Base-by-base conservation (phyloP, 2,329 filamentous ascomycete genomes). In the Sporothrix variecibatus region DNA sequence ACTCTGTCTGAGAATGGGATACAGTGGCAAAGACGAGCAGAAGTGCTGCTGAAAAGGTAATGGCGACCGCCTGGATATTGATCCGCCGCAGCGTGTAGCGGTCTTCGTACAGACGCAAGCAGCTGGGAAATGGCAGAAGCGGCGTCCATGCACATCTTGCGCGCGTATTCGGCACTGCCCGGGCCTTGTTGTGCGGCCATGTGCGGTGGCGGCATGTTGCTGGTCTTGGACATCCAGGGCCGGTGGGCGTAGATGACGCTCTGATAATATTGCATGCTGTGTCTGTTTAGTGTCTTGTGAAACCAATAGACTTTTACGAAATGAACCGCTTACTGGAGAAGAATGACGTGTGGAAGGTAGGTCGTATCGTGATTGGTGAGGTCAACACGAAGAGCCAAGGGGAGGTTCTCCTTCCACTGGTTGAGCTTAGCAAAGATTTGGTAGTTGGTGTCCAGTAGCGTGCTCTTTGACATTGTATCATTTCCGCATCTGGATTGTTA, bases 31-130 rank as follows among this genome's bases (percentile, higher is more conserved):
- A 81, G 26, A 80, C 77, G 9, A 82, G 74, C n/a, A 82, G 78
- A 23, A 85, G 78, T 1, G 83, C 83, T 0, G 84, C 83, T 17
- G 82, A 83, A 76, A 84, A 84, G 17, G 84, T 83, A 23, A 85
- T 83, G n/a, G 81, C 81, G 11, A 84, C 82, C 0, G 83, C 82
- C 69, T 84, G 81, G 73, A 84, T 82, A 77, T 84, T 84, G 78
- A 84, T 82, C n/a, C 81, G 79, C 28, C 81, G 80, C 79, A 84
- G 83, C 0, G 82, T 82, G 74, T 84, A 85, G 38, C 81, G 79
- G 20, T 80, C 81, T 62, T 84, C 82, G 75, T 85, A 85, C 6
- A 82, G 78, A 23, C 80, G 79, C 17, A n/a, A 85, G 80, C 0
- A 85, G 79, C 2, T 80, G 78, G n/a, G 84, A 81, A 17, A 85